A percentile compares a stretch with the other conserved stretches of the same genome.
Conservation (phyloP, 2,329 filamentous ascomycete genomes). For the Penicillium sp. region DNA sequence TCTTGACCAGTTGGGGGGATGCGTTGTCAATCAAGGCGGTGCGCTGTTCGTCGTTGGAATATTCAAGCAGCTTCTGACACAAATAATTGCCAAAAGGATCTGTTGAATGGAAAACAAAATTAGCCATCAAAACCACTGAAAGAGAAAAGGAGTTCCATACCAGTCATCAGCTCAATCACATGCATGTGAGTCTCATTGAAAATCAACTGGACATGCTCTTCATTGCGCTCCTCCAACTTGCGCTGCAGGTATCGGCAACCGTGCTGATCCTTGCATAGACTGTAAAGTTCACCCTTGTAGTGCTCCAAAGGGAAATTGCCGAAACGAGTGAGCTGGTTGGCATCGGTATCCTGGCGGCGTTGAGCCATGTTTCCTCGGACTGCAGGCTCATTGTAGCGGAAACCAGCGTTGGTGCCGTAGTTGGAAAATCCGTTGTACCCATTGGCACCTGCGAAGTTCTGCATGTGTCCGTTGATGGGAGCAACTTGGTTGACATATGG, state of each 20-base stretch:
- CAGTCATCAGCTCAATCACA: slow-evolving; percentile 95
- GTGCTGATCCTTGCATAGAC: slow-evolving; percentile 95
- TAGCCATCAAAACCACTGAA: slow-evolving; percentile 17
- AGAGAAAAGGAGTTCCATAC: slow-evolving; percentile 34
- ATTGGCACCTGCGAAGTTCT: slow-evolving; percentile 48
- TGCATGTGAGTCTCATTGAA: slow-evolving; percentile 92
- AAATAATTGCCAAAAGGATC: slow-evolving; percentile 99
- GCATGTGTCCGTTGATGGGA: slow-evolving; percentile 38
- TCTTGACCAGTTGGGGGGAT: slow-evolving; percentile 81
- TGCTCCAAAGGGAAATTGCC: slow-evolving; percentile 80
- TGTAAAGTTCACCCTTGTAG: slow-evolving; percentile 80
- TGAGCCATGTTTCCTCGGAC: slow-evolving; percentile 71
- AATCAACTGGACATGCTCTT: slow-evolving; percentile 85
- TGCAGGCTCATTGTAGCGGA: slow-evolving; percentile 71
- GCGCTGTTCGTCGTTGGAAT: slow-evolving; percentile 91
- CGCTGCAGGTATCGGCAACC: slow-evolving; percentile 96
- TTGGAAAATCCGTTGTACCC: slow-evolving; percentile 55
- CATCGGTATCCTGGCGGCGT: slow-evolving; percentile 54
- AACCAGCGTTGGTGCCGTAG: slow-evolving; percentile 45
- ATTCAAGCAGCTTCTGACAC: slow-evolving; percentile 97
- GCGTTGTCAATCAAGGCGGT: slow-evolving; percentile 91
- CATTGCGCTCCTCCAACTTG: slow-evolving; percentile 87
- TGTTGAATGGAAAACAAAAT: slow-evolving; percentile 24
- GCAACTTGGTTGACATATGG: slow-evolving; percentile 56
- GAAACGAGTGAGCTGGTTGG: slow-evolving; percentile 72